Evolutionary conservation across 139 green algal species (phyloP).

Genomic region (Chlamydomonas sphaeroides): DNA sequence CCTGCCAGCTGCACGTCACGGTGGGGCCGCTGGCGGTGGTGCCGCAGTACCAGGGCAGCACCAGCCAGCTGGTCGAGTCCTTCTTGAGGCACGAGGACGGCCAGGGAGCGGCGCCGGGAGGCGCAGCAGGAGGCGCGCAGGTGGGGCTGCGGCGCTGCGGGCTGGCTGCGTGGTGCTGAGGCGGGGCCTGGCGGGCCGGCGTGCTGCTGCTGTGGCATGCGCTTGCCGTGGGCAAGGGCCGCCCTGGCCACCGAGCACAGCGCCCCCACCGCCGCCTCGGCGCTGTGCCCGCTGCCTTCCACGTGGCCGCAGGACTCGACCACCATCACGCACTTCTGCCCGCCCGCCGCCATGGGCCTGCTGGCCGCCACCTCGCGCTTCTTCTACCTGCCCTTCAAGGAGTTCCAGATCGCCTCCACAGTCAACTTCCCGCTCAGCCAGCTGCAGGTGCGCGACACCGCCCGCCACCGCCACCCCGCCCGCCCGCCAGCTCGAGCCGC

Average conservation of each 20-base stretch:
- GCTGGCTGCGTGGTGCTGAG: too few relatives aligned
- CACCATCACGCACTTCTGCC: conserved; percentile 46
- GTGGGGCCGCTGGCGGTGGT: conserved; percentile 41
- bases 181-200: too few relatives aligned
- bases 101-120: too few relatives aligned
- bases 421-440: conserved; percentile 34
- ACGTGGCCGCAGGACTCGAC: conserved; percentile 25
- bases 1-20: conserved; percentile 31
- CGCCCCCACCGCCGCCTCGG: too few relatives aligned
- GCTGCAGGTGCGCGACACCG: conserved; percentile 33
- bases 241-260: too few relatives aligned
- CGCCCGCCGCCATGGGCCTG: neutral
- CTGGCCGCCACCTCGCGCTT: conserved; percentile 37
- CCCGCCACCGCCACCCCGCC: too few relatives aligned
- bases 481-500: too few relatives aligned
- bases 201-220: too few relatives aligned
- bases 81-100: conserved; percentile 4
- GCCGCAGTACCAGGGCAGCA: conserved; percentile 42
- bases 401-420: conserved; percentile 33
- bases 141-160: neutral
- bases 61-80: conserved; percentile 25
- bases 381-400: conserved; percentile 56
- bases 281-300: too few relatives aligned
- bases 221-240: too few relatives aligned
- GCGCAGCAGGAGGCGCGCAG: neutral